Percentiles rank a stretch among this genome's conserved stretches.
Conservation (phyloP, 352 stramenopile genomes). For the Pythium chondricola region DNA sequence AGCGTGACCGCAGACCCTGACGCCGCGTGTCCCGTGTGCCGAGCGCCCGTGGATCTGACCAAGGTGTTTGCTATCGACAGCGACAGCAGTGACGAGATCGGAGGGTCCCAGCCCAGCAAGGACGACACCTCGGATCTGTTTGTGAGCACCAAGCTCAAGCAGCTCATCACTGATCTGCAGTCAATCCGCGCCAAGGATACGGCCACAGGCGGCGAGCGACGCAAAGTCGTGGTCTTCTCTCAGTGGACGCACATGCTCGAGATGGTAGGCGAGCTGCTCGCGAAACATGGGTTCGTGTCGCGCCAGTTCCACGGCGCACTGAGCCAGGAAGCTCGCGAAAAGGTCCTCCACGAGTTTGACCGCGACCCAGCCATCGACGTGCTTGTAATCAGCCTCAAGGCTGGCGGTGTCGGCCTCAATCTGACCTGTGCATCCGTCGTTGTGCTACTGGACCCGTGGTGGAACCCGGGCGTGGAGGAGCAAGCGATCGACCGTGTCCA, state of each 20-base stretch:
- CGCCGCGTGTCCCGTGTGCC: constrained; percentile 71
- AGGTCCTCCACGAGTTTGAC: constrained; percentile 62
- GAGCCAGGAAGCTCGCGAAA: constrained; percentile 59
- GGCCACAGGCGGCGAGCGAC: constrained; percentile 15
- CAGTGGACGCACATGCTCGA: constrained; percentile 89
- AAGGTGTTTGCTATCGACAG: constrained; percentile 43
- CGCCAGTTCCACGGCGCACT: constrained; percentile 75
- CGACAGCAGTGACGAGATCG: not conserved
- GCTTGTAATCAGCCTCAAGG: constrained; percentile 85
- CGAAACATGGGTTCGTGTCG: constrained; percentile 38
- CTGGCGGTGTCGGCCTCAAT: constrained; percentile 88
- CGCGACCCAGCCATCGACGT: constrained; percentile 49
- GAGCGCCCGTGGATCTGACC: constrained; percentile 45
- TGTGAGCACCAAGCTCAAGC: constrained; percentile 63
- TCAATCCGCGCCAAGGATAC: constrained; percentile 49
- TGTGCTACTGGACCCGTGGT: constrained; percentile 91
- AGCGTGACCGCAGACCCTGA: constrained; percentile 54
- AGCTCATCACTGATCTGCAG: constrained; percentile 59
- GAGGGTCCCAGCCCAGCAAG: too few relatives aligned
- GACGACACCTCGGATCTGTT: constrained; percentile 28
- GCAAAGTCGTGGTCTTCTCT: constrained; percentile 88
- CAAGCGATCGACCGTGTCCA: constrained; percentile 93
- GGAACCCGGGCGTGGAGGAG: constrained; percentile 91
- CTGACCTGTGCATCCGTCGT: constrained; percentile 86
- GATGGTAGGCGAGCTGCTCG: constrained; percentile 59